Conservation (phyloP, 2,329 filamentous ascomycete species). For the Chaetomiaceae sp. region DNA sequence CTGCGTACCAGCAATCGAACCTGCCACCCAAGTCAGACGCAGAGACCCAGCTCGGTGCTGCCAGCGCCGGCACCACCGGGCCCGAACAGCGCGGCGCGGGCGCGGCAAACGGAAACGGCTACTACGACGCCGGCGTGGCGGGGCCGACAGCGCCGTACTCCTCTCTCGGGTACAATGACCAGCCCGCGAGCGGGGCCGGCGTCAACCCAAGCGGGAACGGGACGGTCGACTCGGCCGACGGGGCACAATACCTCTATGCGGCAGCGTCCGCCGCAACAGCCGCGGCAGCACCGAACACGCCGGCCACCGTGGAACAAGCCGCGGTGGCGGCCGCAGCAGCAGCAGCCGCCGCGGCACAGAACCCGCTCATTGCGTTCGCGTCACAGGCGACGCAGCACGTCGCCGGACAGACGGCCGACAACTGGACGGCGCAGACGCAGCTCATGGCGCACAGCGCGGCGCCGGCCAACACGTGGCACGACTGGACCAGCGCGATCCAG, state of each 20-base stretch:
- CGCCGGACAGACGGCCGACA: slow-evolving; percentile 16
- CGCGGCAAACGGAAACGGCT: slow-evolving; percentile 17
- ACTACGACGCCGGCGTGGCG: slow-evolving; percentile 17
- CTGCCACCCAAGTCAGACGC: slow-evolving; percentile 6
- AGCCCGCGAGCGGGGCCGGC: slow-evolving; percentile 8
- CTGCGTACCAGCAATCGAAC: slow-evolving; percentile 12
- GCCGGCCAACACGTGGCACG: slow-evolving; percentile 42
- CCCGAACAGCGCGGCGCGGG: slow-evolving; percentile 14
- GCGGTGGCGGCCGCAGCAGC: slow-evolving; percentile 14
- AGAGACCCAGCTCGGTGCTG: slow-evolving; percentile 2
- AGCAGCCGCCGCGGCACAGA: slow-evolving; percentile 24
- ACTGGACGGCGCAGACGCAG: slow-evolving; percentile 25
- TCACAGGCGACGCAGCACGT: slow-evolving; percentile 34
- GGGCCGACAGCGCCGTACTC: slow-evolving; percentile 18
- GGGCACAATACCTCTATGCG: slow-evolving; percentile 21
- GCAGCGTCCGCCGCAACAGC: slow-evolving; percentile 16
- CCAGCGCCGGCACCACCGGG: not conserved
- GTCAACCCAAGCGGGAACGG: slow-evolving; percentile 17
- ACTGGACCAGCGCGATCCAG: slow-evolving; percentile 48
- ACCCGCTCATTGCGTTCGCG: slow-evolving; percentile 36
- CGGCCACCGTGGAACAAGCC: slow-evolving; percentile 20
- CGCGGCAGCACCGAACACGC: slow-evolving; percentile 11
- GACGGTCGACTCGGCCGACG: slow-evolving; percentile 13
- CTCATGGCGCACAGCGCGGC: slow-evolving; percentile 29
- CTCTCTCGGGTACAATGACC: slow-evolving; percentile 18